Evolutionary conservation across 1,284 basidiomycete genomes (phyloP).

Genomic region (Boletus smithii): DNA sequence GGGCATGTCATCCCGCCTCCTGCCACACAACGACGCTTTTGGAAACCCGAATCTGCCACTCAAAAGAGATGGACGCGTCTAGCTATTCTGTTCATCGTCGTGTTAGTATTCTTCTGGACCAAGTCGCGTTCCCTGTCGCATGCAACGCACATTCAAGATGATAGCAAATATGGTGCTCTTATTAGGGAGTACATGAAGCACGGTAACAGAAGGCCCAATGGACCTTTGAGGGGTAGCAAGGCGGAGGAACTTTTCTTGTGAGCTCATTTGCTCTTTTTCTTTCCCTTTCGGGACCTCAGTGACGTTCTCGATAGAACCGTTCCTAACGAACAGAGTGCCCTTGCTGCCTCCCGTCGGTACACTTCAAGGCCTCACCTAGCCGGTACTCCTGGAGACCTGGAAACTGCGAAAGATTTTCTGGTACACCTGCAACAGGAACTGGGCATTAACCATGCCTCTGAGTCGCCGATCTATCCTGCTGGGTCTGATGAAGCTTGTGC

Average conservation of each 20-base stretch:
- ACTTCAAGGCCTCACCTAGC: constrained; percentile 52
- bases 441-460: constrained; percentile 34
- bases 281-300: not conserved
- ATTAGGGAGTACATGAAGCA: constrained; percentile 22
- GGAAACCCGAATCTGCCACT: not conserved
- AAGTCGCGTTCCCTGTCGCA: constrained; percentile 1
- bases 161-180: constrained; percentile 15
- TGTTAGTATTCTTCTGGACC: constrained; percentile 16
- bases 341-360: constrained; percentile 44
- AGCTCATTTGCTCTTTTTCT: constrained; percentile 3
- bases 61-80: constrained; percentile 17
- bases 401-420: constrained; percentile 50
- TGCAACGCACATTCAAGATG: constrained; percentile 8
- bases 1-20: constrained; percentile 19
- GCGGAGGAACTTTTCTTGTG: constrained; percentile 34
- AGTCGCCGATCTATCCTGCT: constrained; percentile 48
- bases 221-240: constrained; percentile 19
- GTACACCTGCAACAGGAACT: constrained; percentile 47
- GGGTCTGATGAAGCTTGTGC: constrained; percentile 46
- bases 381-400: constrained; percentile 47
- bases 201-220: constrained; percentile 13
- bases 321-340: constrained; percentile 46
- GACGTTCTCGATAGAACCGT: constrained; percentile 38
- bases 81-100: constrained; percentile 13
- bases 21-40: constrained; percentile 7